These are phyloP conservation scores for Cynanchum wilfordii DNA, from an alignment of 257 asterid genomes.

Conservation along the genomic window DNA sequence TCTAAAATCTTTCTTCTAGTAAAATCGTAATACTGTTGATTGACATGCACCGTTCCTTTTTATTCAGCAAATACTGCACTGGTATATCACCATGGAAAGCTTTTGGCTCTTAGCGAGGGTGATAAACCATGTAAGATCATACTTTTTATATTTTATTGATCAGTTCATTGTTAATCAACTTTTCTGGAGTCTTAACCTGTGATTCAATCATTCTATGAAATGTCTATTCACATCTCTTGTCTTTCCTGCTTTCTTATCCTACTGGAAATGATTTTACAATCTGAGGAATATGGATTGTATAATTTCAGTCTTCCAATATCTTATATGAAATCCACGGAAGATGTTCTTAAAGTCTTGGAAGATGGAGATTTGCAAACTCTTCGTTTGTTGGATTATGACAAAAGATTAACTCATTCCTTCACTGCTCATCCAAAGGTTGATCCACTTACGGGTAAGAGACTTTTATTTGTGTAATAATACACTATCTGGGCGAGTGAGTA, in stretches of 20 bases:
- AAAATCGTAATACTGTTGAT: neutral
- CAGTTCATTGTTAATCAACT: slow-evolving; percentile 5
- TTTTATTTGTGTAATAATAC: neutral
- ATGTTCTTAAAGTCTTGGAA: slow-evolving; percentile 81
- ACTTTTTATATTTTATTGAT: neutral
- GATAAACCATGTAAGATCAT: slow-evolving; percentile 84
- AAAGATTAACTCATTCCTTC: slow-evolving; percentile 73
- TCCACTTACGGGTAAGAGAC: slow-evolving; percentile 73
- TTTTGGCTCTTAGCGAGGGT: slow-evolving; percentile 81
- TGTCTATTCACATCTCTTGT: slow-evolving; percentile 4
- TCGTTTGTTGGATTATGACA: slow-evolving; percentile 94
- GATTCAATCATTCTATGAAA: neutral
- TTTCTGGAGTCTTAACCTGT: neutral
- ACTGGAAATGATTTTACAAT: neutral
- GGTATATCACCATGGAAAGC: slow-evolving; percentile 86
- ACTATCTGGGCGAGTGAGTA: neutral
- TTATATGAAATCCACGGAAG: slow-evolving; percentile 22
- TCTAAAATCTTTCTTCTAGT: neutral
- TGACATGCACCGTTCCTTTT: slow-evolving; percentile 16
- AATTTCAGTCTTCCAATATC: neutral
- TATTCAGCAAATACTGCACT: slow-evolving; percentile 88
- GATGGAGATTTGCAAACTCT: slow-evolving; percentile 95
- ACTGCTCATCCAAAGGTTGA: slow-evolving; percentile 99
- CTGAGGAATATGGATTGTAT: neutral
- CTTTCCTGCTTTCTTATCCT: neutral